Evolutionary conservation across 2,329 filamentous ascomycete genomes (phyloP).

Genomic region (Fusarium humuli): DNA sequence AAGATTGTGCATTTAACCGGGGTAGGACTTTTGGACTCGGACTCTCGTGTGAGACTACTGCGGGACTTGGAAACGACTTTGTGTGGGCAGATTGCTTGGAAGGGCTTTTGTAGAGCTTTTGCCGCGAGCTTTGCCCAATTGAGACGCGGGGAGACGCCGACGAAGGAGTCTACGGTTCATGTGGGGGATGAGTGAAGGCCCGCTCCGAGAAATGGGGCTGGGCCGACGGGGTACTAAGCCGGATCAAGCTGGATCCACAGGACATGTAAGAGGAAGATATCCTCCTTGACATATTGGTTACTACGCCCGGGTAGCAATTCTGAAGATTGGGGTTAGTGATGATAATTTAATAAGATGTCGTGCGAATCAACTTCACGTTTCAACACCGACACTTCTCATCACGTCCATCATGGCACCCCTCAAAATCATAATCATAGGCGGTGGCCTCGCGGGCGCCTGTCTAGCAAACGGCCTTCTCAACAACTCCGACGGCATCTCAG

Average conservation of each 20-base stretch:
- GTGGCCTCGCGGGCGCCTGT: not conserved
- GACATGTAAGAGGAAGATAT: not conserved
- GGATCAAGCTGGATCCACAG: fast-evolving
- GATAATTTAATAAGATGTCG: not conserved
- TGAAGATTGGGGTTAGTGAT: too few relatives aligned
- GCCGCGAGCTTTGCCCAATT: not conserved
- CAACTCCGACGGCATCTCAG: not conserved
- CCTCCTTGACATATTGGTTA: fast-evolving
- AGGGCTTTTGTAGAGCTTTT: not conserved
- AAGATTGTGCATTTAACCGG: fast-evolving
- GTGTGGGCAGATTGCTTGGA: not conserved
- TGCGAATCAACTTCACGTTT: not conserved
- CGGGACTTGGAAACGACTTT: not conserved
- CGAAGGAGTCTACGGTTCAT: not conserved
- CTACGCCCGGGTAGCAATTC: fast-evolving
- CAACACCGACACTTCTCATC: not conserved
- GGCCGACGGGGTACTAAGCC: not conserved
- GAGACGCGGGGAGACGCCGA: not conserved
- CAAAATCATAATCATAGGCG: not conserved
- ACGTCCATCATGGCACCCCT: not conserved
- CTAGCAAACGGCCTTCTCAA: not conserved
- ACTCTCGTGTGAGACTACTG: not conserved
- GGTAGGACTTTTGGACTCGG: not conserved
- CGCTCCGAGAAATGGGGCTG: not conserved
- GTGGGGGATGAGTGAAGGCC: not conserved